Conservation (phyloP, 768 basidiomycete species). For the Chalciporus chontae region DNA sequence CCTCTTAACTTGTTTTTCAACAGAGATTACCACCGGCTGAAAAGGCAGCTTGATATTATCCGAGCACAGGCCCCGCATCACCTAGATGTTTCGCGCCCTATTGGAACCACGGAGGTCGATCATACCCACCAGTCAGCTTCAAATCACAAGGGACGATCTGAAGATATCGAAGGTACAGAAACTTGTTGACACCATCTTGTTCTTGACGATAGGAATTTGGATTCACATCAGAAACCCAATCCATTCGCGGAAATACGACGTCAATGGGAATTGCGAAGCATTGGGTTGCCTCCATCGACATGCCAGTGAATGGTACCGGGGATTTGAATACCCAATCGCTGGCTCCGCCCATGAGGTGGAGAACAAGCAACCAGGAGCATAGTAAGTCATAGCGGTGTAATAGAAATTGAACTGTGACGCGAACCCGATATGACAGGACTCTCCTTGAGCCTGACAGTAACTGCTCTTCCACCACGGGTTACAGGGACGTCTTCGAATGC, state of each 20-base stretch:
- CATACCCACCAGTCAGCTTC: neutral
- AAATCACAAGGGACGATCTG: slow-evolving; percentile 1
- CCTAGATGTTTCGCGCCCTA: slow-evolving; percentile 12
- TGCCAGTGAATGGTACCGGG: neutral
- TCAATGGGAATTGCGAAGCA: neutral
- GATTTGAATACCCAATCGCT: neutral
- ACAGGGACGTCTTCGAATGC: slow-evolving; percentile 5
- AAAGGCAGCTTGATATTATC: slow-evolving; percentile 60
- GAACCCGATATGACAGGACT: slow-evolving; percentile 7
- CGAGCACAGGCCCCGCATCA: slow-evolving; percentile 31
- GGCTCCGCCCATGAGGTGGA: neutral
- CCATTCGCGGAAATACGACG: neutral
- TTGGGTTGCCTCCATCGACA: neutral
- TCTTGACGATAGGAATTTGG: neutral
- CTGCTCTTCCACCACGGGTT: slow-evolving; percentile 8
- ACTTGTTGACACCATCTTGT: neutral
- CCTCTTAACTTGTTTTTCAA: neutral
- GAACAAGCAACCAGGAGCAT: neutral
- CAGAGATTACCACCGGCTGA: slow-evolving; percentile 73
- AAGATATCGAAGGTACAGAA: slow-evolving; percentile 9
- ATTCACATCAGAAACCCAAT: slow-evolving; percentile 4
- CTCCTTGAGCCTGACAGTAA: slow-evolving; percentile 12
- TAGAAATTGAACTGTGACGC: neutral
- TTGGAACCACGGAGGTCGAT: slow-evolving; percentile 4
- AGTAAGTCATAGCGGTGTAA: slow-evolving; percentile 8